phyloP scores from a whole-genome alignment of 441 rosid species.

The Gossypium schwendimanii region DNA sequence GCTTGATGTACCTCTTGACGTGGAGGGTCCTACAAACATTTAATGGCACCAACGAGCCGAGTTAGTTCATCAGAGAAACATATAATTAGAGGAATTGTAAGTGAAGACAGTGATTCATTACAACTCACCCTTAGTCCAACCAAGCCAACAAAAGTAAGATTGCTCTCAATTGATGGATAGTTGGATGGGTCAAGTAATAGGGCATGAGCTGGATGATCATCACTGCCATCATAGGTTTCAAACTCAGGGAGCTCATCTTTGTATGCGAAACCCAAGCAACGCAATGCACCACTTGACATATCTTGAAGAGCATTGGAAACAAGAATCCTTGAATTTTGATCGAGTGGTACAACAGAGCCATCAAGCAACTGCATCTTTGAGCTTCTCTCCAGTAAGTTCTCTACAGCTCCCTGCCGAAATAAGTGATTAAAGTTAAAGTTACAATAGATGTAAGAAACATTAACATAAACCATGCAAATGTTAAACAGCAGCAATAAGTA shows the following conservation, averaged over 20 bases:
- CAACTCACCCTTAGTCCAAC: conserved; percentile 43
- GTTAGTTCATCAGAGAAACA: background rate
- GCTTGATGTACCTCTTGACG: conserved; percentile 40
- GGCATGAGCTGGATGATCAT: conserved; percentile 41
- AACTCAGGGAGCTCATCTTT: conserved; percentile 39
- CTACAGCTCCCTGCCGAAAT: conserved; percentile 44
- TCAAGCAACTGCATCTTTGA: conserved; percentile 37
- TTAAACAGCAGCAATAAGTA: background rate
- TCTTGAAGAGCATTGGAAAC: conserved; percentile 25
- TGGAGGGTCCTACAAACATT: conserved; percentile 41
- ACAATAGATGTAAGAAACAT: background rate
- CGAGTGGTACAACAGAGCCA: conserved; percentile 38
- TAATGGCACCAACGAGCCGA: background rate
- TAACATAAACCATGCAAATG: background rate
- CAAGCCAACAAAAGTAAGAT: conserved; percentile 36
- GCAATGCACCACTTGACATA: conserved; percentile 32
- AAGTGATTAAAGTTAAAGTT: conserved; percentile 9
- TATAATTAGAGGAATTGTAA: background rate
- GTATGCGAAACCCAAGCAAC: conserved; percentile 45
- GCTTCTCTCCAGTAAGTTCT: conserved; percentile 41
- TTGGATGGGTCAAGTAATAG: conserved; percentile 36
- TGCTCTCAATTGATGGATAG: conserved; percentile 38
- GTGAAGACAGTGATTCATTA: background rate
- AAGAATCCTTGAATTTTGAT: conserved; percentile 24
- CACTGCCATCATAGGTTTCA: conserved; percentile 32